Percentiles rank a stretch among this genome's conserved stretches.
Evolutionary conservation across 805 yeast species (phyloP).

Genomic region (Starmerella tilneyi): DNA sequence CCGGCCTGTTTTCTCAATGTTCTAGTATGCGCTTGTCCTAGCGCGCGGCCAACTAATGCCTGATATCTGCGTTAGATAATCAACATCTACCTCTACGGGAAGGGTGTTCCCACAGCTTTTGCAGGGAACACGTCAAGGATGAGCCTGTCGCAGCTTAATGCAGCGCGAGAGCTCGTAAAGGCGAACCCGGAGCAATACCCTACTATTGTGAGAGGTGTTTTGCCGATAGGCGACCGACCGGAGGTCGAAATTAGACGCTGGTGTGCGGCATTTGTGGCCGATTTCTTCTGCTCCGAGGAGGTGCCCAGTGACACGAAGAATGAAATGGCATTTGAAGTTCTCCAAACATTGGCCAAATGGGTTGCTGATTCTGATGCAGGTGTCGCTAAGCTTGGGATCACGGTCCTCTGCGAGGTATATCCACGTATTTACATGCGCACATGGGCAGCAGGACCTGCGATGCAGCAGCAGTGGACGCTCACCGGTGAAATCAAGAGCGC

Average conservation of each 20-base stretch:
- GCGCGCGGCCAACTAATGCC: too few relatives aligned
- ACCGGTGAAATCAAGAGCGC: constrained; percentile 47
- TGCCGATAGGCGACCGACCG: constrained; percentile 31
- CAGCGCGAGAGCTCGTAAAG: constrained; percentile 31
- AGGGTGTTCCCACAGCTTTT: not conserved
- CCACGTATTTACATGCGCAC: constrained; percentile 37
- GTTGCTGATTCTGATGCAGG: constrained; percentile 24
- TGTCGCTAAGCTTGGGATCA: constrained; percentile 34
- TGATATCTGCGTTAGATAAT: too few relatives aligned
- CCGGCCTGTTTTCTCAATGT: too few relatives aligned
- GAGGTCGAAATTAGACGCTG: constrained; percentile 31
- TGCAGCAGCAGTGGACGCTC: constrained; percentile 43
- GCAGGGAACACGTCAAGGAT: not conserved
- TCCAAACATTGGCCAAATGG: constrained; percentile 27
- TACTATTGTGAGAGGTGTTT: constrained; percentile 31
- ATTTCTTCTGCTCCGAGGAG: constrained; percentile 30
- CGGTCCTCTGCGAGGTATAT: constrained; percentile 37
- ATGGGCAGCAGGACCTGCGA: constrained; percentile 30
- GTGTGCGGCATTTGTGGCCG: constrained; percentile 33
- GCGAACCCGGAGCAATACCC: constrained; percentile 33
- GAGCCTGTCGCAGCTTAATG: constrained; percentile 31
- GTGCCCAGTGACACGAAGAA: constrained; percentile 23
- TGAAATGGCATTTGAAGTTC: constrained; percentile 27
- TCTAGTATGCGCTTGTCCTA: too few relatives aligned
- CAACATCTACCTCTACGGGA: too few relatives aligned